Evolutionary conservation across 2,329 filamentous ascomycete genomes (phyloP), one percentile per base, ranked within the genome.

Genomic region (Emmonsiellopsis sp.): DNA sequence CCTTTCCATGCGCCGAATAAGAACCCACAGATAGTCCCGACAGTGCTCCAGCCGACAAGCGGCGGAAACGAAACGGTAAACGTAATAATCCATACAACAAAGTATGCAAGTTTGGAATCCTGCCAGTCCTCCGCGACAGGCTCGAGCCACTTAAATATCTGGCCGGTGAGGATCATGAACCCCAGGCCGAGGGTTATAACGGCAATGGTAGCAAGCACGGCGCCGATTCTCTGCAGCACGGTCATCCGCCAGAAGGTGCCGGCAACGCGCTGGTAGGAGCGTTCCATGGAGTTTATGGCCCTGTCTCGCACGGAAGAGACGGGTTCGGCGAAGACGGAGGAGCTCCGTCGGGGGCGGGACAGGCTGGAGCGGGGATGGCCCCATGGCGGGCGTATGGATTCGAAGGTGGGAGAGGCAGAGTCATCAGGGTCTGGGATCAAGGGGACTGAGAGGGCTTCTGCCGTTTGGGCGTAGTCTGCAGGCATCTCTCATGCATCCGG

Each of bases 61-160:
- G 91, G 91, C 16, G 91, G 91, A 68, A 95, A 94, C 2, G 85
- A 88, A 13, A 90, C 86, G 41, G 80, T 66, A 67, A 91, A 89
- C 37, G 87, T 85, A 61, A 88, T 74, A 34, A 80, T 67, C 81
- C 89, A 95, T 40, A 93, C 76, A 49, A 96, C 80, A 56, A 84
- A 70, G 76, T 83, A 87, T 43, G 89, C 92, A 51, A 79, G 83
- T 0, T 76, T 79, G 5, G 90, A 74, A 32, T 82, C 78, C 63
- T 89, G 82, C 90, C 90, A 96, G 59, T 80, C 79, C 67, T 84
- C 78, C 20, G 91, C 89, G 10, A 84, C 70, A 6, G 90, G 89
- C 10, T 78, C 80, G 52, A 97, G 76, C 70, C 79, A 83, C 35
- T 80, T 77, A 73, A 96, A 94, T 66, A 97, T 85, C 59, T 78